phyloP scores from a whole-genome alignment of 176 grass and related monocot species.

The Hordeum marinum region DNA sequence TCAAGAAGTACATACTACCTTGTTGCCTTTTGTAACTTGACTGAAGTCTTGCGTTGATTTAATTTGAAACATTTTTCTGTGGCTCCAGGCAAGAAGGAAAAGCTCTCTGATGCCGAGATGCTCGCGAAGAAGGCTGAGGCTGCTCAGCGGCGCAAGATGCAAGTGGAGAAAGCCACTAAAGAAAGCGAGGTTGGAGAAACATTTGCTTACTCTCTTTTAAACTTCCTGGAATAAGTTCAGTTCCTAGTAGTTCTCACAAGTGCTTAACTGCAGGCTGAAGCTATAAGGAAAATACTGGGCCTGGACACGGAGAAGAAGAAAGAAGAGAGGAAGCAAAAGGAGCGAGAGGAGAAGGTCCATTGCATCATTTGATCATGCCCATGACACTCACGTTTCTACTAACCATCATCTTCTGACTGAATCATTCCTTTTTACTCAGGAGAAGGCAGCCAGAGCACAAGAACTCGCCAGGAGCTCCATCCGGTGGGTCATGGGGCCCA shows the following conservation, averaged over 20 bases:
- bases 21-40: neutral
- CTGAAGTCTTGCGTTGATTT: neutral
- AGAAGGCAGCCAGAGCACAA: constrained; percentile 47
- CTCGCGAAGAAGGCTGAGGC: constrained; percentile 69
- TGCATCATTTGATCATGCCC: constrained; percentile 11
- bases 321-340: constrained; percentile 96
- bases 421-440: constrained; percentile 29
- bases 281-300: constrained; percentile 91
- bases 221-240: neutral
- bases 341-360: constrained; percentile 67
- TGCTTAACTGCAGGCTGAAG: constrained; percentile 59
- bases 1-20: constrained; percentile 45
- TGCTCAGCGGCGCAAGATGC: constrained; percentile 70
- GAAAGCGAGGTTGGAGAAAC: constrained; percentile 53
- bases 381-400: neutral
- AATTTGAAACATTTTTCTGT: constrained; percentile 3
- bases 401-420: neutral
- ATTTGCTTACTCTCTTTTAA: neutral
- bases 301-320: constrained; percentile 89
- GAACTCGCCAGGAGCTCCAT: constrained; percentile 35
- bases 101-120: constrained; percentile 62
- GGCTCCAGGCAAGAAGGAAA: constrained; percentile 61
- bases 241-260: neutral
- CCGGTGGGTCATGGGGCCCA: constrained; percentile 73
- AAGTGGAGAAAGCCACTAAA: constrained; percentile 69